Percentiles rank a stretch among this genome's conserved stretches.
Evolutionary conservation across 495 filamentous ascomycete genomes (phyloP).

Genomic region (Aspergillus indologenus): DNA sequence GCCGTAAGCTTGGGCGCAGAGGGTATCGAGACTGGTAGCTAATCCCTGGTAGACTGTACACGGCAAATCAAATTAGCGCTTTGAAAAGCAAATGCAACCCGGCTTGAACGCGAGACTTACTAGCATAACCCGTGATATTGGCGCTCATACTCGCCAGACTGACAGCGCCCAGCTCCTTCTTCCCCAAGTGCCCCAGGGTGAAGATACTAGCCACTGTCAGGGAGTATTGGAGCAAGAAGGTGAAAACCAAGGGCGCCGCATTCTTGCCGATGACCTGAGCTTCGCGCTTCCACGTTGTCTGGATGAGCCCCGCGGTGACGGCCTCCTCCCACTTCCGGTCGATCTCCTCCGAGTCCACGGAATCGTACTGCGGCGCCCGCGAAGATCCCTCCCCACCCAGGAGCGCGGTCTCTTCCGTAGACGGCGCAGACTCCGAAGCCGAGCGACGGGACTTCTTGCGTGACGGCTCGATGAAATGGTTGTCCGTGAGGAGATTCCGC

Average conservation of each 20-base stretch:
- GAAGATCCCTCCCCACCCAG: slow-evolving; percentile 31
- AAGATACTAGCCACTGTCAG: slow-evolving; percentile 70
- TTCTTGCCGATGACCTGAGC: slow-evolving; percentile 63
- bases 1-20: slow-evolving; percentile 75
- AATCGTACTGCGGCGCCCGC: slow-evolving; percentile 24
- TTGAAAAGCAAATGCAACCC: neutral
- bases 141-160: slow-evolving; percentile 66
- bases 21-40: slow-evolving; percentile 69
- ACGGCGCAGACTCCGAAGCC: slow-evolving; percentile 1
- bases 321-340: slow-evolving; percentile 76
- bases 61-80: neutral
- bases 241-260: slow-evolving; percentile 64
- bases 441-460: slow-evolving; percentile 6
- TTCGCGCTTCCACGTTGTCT: slow-evolving; percentile 83
- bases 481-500: slow-evolving; percentile 71
- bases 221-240: slow-evolving; percentile 73
- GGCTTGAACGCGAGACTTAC: slow-evolving; percentile 13
- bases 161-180: slow-evolving; percentile 61
- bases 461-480: slow-evolving; percentile 55
- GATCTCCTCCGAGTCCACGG: slow-evolving; percentile 37
- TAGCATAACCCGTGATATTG: slow-evolving; percentile 69
- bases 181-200: slow-evolving; percentile 63
- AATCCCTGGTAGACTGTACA: slow-evolving; percentile 62
- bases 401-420: slow-evolving; percentile 50
- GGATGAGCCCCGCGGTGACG: slow-evolving; percentile 66